Conservation (phyloP, 129 eudicot species). For the Artemisia tridentata region DNA sequence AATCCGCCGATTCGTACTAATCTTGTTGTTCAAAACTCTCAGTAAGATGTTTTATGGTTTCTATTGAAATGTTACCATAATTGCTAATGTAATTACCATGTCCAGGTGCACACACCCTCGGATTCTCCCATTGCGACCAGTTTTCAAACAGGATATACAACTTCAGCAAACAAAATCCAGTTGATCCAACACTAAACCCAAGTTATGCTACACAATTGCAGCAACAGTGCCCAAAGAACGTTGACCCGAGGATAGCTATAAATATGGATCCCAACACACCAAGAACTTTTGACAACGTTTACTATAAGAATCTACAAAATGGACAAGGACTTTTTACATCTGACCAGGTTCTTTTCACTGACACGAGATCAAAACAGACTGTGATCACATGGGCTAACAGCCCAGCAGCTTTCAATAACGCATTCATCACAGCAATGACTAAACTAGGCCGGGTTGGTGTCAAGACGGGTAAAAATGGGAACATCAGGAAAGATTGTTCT, state of each 20-base stretch:
- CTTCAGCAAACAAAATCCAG: constrained; percentile 37
- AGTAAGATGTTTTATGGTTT: background rate
- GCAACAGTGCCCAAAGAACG: constrained; percentile 53
- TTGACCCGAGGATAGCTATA: constrained; percentile 59
- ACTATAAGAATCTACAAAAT: too few species aligned
- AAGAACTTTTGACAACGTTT: constrained; percentile 55
- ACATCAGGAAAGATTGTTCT: too few species aligned
- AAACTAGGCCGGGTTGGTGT: constrained; percentile 78
- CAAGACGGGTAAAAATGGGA: constrained; percentile 61
- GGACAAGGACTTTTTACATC: constrained; percentile 73
- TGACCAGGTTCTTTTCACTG: constrained; percentile 67
- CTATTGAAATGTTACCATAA: background rate
- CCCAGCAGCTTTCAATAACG: constrained; percentile 38
- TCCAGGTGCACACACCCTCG: constrained; percentile 77
- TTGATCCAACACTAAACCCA: constrained; percentile 63
- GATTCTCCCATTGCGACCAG: constrained; percentile 80
- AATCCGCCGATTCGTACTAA: background rate
- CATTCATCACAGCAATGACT: constrained; percentile 52
- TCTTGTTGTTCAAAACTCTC: background rate
- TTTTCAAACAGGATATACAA: constrained; percentile 68
- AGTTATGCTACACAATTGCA: constrained; percentile 55
- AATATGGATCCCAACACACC: constrained; percentile 72
- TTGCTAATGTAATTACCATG: constrained; percentile 7
- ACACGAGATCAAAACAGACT: constrained; percentile 49
- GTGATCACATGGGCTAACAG: constrained; percentile 51